Evolutionary conservation across 768 basidiomycete genomes (phyloP), one percentile per base, ranked within the genome.

Genomic region (Rubroboletus satanas): DNA sequence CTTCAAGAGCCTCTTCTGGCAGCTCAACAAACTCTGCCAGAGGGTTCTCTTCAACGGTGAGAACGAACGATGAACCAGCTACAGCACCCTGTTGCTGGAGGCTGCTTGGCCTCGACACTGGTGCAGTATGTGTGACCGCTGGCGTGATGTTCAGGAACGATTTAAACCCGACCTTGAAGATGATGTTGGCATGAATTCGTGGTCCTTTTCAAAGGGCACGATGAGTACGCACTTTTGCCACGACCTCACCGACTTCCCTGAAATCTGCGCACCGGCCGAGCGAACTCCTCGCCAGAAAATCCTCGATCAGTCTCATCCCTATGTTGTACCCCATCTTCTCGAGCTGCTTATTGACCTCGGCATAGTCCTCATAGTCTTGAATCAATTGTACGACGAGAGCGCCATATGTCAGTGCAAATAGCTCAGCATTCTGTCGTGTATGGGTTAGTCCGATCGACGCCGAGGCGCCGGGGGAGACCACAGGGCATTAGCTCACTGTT

Each of bases 281-380:
- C n/a, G 81, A 84, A 58, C 93, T 94, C 67, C 91, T 84, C 23
- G 97, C 96, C 45, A 99, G 80, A 66, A 99, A 97, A 68, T 99
- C 97, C 68, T 99, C 97, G 54, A 99, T 97, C 51, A 99, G 75
- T 37, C 97, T 80, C 23, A 87, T 96, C 28, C 97, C 97, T 55
- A 99, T 98, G 68, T 95, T 97, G 73, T 97, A 98, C 4, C 97
- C 97, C 96, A 98, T 98, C 76, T 94, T 96, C 65, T 99, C 96
- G 3, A 99, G 85, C 70, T 99, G 95, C 71, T 92, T 95, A 72
- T 93, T 93, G 58, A 93, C 90, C 69, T 96, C 93, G 14, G 80
- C 81, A 68, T 97, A 98, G 76, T 99, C 95, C 66, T 99, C 97
- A 66, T 98, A 98, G 72, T 99, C 97, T 68, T 98, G 97, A 58